Evolutionary conservation across 129 eudicot genomes (phyloP).

Genomic region (Silybum marianum): DNA sequence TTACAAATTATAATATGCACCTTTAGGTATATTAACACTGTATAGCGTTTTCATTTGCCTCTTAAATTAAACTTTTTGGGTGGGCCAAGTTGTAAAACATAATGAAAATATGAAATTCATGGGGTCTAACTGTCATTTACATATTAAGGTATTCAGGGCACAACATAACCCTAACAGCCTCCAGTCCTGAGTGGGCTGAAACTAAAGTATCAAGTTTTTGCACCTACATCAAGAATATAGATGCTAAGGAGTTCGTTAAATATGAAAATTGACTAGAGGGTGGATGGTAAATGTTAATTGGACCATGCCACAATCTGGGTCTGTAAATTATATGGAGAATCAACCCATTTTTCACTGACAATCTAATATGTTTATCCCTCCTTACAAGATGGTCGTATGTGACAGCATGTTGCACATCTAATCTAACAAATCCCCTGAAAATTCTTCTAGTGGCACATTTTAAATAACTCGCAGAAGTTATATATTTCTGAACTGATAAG

Average conservation of each 20-base stretch:
- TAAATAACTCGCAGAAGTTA: not conserved
- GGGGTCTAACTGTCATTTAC: not conserved
- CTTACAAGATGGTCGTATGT: not conserved
- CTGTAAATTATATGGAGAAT: not conserved
- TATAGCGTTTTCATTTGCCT: not conserved
- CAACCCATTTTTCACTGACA: not conserved
- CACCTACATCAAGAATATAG: not conserved
- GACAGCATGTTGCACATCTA: not conserved
- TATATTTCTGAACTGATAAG: not conserved
- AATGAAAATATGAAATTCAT: not conserved
- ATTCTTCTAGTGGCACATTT: not conserved
- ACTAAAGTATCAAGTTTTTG: conserved; percentile 3
- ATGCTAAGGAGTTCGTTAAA: not conserved
- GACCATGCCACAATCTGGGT: not conserved
- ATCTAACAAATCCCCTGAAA: not conserved
- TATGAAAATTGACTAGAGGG: not conserved
- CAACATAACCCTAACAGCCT: not conserved
- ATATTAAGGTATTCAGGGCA: not conserved
- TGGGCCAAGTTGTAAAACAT: not conserved
- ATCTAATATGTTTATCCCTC: not conserved
- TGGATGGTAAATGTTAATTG: not conserved
- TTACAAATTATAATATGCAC: not conserved
- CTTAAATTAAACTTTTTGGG: not conserved
- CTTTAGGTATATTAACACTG: not conserved
- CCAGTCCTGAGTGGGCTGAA: not conserved